These are phyloP conservation scores for Silene coronaria DNA, from an alignment of 179 eudicot species.

Conservation along the genomic window DNA sequence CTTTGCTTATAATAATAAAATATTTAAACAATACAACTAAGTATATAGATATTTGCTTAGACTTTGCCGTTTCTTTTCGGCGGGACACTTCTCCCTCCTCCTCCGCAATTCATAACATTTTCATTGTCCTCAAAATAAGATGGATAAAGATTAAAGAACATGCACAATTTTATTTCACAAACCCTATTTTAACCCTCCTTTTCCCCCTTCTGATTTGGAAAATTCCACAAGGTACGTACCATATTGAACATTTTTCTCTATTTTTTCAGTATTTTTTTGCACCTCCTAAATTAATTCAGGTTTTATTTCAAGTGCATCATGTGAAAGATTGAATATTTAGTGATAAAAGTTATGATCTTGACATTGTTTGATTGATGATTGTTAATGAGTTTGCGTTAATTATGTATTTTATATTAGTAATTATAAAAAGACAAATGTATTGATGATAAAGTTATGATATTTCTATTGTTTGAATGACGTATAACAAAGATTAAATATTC, in stretches of 20 bases:
- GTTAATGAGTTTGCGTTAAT: not conserved
- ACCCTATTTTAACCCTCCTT: not conserved
- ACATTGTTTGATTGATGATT: not conserved
- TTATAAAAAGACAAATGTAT: no score
- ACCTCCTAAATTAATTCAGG: not conserved
- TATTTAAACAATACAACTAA: no score
- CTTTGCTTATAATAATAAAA: no score
- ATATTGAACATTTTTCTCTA: not conserved
- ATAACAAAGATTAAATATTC: no score
- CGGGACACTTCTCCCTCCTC: not conserved
- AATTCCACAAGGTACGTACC: not conserved
- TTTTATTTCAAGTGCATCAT: not conserved
- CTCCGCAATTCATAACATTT: not conserved
- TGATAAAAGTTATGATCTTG: constrained; percentile 6
- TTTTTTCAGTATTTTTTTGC: no score
- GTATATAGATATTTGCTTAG: no score
- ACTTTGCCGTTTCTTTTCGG: not conserved
- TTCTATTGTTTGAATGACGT: no score
- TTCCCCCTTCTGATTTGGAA: not conserved
- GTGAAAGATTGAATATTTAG: not conserved
- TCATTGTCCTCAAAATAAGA: not conserved
- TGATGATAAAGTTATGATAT: no score
- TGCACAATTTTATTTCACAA: not conserved
- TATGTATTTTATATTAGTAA: not conserved
- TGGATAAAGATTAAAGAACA: not conserved